Evolutionary conservation across 139 green algal species (phyloP).

Genomic region (Tetradesmus obliquus): DNA sequence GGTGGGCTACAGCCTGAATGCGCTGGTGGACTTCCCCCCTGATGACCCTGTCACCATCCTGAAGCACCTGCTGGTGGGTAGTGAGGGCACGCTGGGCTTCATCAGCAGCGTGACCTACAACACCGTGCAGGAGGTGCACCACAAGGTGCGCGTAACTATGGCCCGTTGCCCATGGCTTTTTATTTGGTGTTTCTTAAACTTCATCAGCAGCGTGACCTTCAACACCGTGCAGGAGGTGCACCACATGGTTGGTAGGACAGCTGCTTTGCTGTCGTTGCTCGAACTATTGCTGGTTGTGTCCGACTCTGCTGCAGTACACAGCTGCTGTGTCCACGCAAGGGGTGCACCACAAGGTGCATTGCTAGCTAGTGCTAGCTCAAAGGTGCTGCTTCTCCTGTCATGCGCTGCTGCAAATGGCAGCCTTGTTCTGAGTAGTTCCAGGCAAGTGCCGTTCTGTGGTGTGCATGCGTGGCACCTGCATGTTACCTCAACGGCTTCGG

Average conservation of each 20-base stretch:
- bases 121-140: constrained; percentile 51
- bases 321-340: no score
- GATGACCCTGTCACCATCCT: constrained; percentile 97
- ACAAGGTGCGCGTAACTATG: constrained; percentile 10
- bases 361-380: no score
- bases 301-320: no score
- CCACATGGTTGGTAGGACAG: constrained; percentile 1
- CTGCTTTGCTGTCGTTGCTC: no score
- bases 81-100: constrained; percentile 95
- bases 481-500: no score
- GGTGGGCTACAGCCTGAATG: constrained; percentile 86
- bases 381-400: no score
- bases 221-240: constrained; percentile 58
- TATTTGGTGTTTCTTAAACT: constrained; percentile 39
- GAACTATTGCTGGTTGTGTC: no score
- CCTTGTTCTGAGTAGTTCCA: no score
- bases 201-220: constrained; percentile 73
- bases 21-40: constrained; percentile 92
- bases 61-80: constrained; percentile 95
- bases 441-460: no score
- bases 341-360: no score
- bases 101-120: constrained; percentile 79
- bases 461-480: no score
- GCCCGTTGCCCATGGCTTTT: neutral
- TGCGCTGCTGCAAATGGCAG: no score